A percentile compares a stretch with the other conserved stretches of the same genome.
Conservation (phyloP, 208 protist genomes). For the Crithidia thermophila region DNA sequence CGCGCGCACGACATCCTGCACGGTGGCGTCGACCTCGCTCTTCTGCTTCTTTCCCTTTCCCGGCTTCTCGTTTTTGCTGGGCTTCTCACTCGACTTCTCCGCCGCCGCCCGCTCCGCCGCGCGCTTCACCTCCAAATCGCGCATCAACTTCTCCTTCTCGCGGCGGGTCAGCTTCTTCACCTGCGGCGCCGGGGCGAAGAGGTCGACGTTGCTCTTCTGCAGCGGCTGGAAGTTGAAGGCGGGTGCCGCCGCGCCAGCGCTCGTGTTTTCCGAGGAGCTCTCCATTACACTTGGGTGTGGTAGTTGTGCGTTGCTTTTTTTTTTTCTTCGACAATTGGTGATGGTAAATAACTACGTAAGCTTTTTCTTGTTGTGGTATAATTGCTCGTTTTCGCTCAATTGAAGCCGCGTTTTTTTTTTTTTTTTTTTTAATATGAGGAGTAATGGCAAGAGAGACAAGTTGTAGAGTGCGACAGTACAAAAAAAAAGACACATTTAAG, state of each 20-base stretch:
- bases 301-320: too few species aligned
- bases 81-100: not conserved
- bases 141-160: constrained; percentile 63
- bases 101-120: not conserved
- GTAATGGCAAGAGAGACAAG: too few species aligned
- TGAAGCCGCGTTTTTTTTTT: too few species aligned
- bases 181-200: constrained; percentile 84
- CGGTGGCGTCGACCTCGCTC: constrained; percentile 7
- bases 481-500: too few species aligned
- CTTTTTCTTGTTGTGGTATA: not conserved
- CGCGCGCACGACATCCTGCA: constrained; percentile 20
- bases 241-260: not conserved
- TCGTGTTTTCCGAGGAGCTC: constrained; percentile 4
- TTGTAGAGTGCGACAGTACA: too few species aligned
- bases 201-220: constrained; percentile 70
- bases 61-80: not conserved
- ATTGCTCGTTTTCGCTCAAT: too few species aligned
- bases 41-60: constrained; percentile 18
- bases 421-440: too few species aligned
- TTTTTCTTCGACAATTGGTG: too few species aligned
- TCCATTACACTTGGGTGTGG: not conserved
- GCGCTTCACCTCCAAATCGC: constrained; percentile 39
- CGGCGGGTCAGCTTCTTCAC: constrained; percentile 84
- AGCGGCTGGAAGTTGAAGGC: constrained; percentile 67
- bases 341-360: not conserved